Conservation (phyloP, 2,329 filamentous ascomycete species). For the Fusarium poae region DNA sequence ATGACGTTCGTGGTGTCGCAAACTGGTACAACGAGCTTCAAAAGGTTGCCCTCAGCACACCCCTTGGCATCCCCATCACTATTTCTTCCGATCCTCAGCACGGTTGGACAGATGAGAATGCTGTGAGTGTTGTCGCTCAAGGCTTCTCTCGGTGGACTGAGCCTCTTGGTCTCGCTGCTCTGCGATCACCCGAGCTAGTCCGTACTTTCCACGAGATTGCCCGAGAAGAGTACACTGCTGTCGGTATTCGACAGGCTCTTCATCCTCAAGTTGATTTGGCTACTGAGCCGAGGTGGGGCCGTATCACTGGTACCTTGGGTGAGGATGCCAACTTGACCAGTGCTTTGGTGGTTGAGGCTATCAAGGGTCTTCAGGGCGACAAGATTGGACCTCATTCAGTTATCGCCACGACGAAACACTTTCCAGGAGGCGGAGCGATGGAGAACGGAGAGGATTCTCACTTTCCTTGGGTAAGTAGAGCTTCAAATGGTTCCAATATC, state of each 20-base stretch:
- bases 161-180: constrained; percentile 62
- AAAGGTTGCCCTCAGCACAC: constrained; percentile 57
- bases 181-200: constrained; percentile 59
- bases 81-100: constrained; percentile 63
- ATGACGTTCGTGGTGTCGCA: constrained; percentile 53
- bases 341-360: constrained; percentile 57
- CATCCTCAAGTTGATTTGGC: constrained; percentile 65
- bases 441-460: constrained; percentile 66
- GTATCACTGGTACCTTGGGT: constrained; percentile 61
- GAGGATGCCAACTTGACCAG: constrained; percentile 61
- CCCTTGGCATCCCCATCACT: constrained; percentile 63
- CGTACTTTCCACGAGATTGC: constrained; percentile 63
- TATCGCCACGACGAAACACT: constrained; percentile 66
- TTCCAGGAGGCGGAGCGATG: constrained; percentile 64
- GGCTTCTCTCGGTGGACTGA: constrained; percentile 66
- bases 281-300: constrained; percentile 65
- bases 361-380: constrained; percentile 62
- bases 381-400: constrained; percentile 60
- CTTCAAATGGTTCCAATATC: constrained; percentile 25
- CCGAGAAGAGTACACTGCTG: constrained; percentile 60
- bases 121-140: constrained; percentile 47
- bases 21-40: constrained; percentile 60
- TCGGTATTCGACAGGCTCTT: constrained; percentile 60
- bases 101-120: constrained; percentile 57
- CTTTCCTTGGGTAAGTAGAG: constrained; percentile 54